Evolutionary conservation across 495 filamentous ascomycete species (phyloP).

Genomic region (Lasiosphaeria ovina): DNA sequence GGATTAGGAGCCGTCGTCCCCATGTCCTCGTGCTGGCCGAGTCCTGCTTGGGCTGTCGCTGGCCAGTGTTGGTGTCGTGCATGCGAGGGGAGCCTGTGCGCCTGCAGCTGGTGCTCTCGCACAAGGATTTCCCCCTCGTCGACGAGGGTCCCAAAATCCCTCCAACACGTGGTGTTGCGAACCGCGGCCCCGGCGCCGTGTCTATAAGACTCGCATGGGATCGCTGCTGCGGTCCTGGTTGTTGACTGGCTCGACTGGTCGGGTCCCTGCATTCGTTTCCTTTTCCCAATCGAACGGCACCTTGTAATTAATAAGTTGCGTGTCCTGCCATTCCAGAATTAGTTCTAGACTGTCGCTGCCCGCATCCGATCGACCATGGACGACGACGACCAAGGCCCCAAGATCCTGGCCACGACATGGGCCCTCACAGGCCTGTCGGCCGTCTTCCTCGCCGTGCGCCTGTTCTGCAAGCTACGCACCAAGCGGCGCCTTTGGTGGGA

Average conservation of each 20-base stretch:
- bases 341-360: background rate
- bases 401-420: slow-evolving; percentile 28
- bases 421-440: slow-evolving; percentile 23
- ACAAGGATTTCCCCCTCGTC: background rate
- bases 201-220: background rate
- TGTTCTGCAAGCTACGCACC: slow-evolving; percentile 32
- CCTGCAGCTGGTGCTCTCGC: background rate
- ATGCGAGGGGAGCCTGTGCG: background rate
- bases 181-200: background rate
- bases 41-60: background rate
- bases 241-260: slow-evolving; percentile 1
- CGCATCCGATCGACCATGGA: slow-evolving; percentile 17
- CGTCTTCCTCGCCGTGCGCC: slow-evolving; percentile 29
- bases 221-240: background rate
- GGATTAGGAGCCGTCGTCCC: no score
- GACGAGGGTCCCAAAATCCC: background rate
- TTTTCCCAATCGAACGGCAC: background rate
- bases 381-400: slow-evolving; percentile 18
- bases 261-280: slow-evolving; percentile 2
- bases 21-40: background rate
- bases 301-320: background rate
- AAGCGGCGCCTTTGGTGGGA: slow-evolving; percentile 37
- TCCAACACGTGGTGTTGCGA: background rate
- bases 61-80: background rate
- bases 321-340: background rate